These are phyloP conservation scores for Fremontodendron californicum DNA, from an alignment of 345 rosid genomes.

Conservation along the genomic window DNA sequence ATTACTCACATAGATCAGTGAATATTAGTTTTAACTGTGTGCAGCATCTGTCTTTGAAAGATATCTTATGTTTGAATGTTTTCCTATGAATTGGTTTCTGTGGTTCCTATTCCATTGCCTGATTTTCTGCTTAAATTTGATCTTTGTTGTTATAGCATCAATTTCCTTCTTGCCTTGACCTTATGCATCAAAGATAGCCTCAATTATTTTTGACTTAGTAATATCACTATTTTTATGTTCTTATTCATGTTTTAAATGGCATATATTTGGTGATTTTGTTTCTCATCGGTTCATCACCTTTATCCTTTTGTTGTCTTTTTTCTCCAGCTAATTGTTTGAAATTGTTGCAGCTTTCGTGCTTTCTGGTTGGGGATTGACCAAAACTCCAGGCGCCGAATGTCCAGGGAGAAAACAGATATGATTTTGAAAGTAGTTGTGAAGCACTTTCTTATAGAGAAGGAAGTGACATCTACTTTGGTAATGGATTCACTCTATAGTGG, in stretches of 20 bases:
- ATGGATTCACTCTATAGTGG: constrained; percentile 99
- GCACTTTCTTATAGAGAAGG: constrained; percentile 84
- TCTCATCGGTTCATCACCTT: background rate
- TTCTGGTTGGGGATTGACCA: constrained; percentile 87
- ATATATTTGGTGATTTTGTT: background rate
- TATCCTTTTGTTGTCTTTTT: background rate
- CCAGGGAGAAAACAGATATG: constrained; percentile 70
- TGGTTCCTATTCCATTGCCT: background rate
- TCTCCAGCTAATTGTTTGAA: constrained; percentile 3
- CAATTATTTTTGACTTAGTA: background rate
- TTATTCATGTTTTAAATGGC: background rate
- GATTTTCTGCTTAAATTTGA: background rate
- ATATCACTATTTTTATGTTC: background rate
- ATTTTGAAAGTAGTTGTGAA: constrained; percentile 82
- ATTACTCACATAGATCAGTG: background rate
- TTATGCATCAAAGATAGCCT: background rate
- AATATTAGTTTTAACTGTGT: background rate
- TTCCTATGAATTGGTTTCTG: background rate
- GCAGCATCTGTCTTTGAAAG: background rate
- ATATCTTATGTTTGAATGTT: background rate
- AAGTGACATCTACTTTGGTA: constrained; percentile 92
- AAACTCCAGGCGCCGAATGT: constrained; percentile 65
- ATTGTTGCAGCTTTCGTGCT: constrained; percentile 62
- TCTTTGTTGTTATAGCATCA: background rate
- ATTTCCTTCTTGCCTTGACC: background rate